Conservation (phyloP, 495 filamentous ascomycete species). For the Hyaloscypha variabilis region DNA sequence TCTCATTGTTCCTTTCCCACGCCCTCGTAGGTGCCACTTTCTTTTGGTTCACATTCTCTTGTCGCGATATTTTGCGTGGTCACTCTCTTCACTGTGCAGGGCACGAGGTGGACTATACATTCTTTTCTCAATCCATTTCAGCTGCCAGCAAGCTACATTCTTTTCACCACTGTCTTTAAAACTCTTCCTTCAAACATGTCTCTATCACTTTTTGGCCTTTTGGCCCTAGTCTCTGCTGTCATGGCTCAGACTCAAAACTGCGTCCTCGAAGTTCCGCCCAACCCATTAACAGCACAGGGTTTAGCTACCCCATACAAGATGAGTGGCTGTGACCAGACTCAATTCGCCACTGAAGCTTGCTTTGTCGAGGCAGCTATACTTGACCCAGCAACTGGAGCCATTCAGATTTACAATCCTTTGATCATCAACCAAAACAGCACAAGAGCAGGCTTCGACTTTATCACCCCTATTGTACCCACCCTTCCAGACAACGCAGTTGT, state of each 20-base stretch:
- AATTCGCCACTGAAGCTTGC: background rate
- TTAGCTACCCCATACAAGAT: constrained; percentile 2
- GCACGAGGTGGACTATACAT: background rate
- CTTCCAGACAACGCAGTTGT: background rate
- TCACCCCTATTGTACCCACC: constrained; percentile 1
- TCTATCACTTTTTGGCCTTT: background rate
- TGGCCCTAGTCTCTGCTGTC: background rate
- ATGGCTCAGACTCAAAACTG: background rate
- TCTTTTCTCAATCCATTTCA: background rate
- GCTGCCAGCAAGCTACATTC: background rate
- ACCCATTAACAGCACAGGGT: background rate
- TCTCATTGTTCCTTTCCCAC: too few species aligned
- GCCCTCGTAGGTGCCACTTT: too few species aligned
- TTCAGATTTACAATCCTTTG: constrained; percentile 1
- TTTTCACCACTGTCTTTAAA: background rate
- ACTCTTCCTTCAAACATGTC: background rate
- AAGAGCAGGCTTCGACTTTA: background rate
- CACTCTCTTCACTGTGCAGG: background rate
- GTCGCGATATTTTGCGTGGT: background rate
- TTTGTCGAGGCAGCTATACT: constrained; percentile 4
- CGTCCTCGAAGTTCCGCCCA: background rate
- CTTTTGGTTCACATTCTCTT: background rate
- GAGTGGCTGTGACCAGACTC: background rate
- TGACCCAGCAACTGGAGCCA: background rate
- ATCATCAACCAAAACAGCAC: background rate